These are phyloP conservation scores for Plasmodium relictum DNA, from an alignment of 169 alveolate species.

Conservation along the genomic window DNA sequence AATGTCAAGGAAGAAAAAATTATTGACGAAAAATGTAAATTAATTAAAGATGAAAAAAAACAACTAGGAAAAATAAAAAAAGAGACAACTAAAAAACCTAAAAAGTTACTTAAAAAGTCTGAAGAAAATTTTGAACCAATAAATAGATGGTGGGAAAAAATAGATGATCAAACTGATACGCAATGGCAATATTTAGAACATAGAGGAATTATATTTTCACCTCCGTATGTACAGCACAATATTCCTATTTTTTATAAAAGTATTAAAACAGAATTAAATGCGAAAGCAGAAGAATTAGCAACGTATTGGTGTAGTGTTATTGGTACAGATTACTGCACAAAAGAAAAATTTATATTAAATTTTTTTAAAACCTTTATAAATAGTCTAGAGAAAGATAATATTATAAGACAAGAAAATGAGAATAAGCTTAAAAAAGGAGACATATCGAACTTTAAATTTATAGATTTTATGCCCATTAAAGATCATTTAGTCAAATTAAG, in stretches of 20 bases:
- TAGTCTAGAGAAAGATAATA: constrained; percentile 85
- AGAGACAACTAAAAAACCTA: constrained; percentile 62
- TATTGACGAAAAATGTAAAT: constrained; percentile 8
- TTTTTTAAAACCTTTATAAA: constrained; percentile 90
- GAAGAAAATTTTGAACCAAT: constrained; percentile 89
- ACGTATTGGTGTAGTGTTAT: constrained; percentile 95
- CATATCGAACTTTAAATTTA: constrained; percentile 85
- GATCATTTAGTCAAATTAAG: constrained; percentile 86
- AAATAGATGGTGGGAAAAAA: constrained; percentile 91
- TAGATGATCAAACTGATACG: constrained; percentile 81
- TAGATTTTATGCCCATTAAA: constrained; percentile 93
- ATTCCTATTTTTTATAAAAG: constrained; percentile 92
- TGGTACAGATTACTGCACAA: constrained; percentile 95
- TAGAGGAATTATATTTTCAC: constrained; percentile 92
- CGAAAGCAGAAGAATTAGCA: constrained; percentile 98
- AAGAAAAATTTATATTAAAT: constrained; percentile 93
- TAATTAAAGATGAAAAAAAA: constrained; percentile 37
- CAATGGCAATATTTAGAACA: constrained; percentile 94
- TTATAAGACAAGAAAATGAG: constrained; percentile 80
- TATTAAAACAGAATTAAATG: constrained; percentile 88
- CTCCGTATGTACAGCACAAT: constrained; percentile 91
- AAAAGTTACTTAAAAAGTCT: constrained; percentile 76
- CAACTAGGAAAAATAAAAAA: constrained; percentile 42
- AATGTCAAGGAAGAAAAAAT: constrained; percentile 34
- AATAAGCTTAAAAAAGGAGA: constrained; percentile 75